A percentile compares a stretch with the other conserved stretches of the same genome.
Evolutionary conservation across 1,139 yeast genomes (phyloP).

Genomic region (Keqinozyma sinolaborantium): DNA sequence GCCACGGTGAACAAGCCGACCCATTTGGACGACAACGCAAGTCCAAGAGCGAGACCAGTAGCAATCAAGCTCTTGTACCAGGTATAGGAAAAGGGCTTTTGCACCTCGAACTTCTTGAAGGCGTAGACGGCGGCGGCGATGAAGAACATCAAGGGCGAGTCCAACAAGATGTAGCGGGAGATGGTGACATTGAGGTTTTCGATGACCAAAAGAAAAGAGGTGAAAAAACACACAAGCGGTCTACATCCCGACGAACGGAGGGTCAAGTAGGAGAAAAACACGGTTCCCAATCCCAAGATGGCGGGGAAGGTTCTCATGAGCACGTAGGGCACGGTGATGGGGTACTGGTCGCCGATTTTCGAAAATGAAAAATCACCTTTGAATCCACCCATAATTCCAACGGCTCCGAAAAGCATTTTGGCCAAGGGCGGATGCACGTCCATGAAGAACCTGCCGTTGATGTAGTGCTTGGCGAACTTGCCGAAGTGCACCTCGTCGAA

Average conservation of each 20-base stretch:
- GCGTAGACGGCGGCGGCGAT: constrained; percentile 84
- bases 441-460: constrained; percentile 72
- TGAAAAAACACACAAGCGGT: constrained; percentile 65
- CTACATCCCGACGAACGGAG: constrained; percentile 85
- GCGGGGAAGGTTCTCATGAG: constrained; percentile 89
- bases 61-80: constrained; percentile 74
- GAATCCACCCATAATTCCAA: constrained; percentile 70
- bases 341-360: constrained; percentile 64
- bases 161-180: constrained; percentile 84
- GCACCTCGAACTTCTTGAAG: constrained; percentile 76
- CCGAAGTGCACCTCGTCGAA: constrained; percentile 54
- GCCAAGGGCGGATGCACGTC: constrained; percentile 96
- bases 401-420: constrained; percentile 80
- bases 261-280: constrained; percentile 73
- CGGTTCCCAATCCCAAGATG: constrained; percentile 74
- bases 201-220: constrained; percentile 64
- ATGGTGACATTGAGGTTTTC: constrained; percentile 90
- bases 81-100: constrained; percentile 60
- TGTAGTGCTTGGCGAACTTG: constrained; percentile 73
- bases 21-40: constrained; percentile 91
- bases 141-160: constrained; percentile 87
- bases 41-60: constrained; percentile 81
- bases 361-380: constrained; percentile 72
- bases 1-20: constrained; percentile 93
- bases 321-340: constrained; percentile 63